These are phyloP conservation scores for Podila epigama DNA, from an alignment of 192 early-diverging fungal genomes.

Conservation along the genomic window DNA sequence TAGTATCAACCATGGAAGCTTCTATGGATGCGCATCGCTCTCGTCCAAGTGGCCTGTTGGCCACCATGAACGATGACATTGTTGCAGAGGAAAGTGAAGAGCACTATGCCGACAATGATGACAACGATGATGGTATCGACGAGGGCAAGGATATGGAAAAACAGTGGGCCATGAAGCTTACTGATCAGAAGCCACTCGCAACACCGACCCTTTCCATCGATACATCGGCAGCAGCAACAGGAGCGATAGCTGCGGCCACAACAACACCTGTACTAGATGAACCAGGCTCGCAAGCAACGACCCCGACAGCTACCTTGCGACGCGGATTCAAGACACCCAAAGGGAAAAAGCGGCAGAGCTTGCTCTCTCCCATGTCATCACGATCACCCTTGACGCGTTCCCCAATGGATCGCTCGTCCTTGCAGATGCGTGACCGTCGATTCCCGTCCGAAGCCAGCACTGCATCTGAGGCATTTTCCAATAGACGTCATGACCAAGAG, in stretches of 20 bases:
- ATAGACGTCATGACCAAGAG: constrained; percentile 29
- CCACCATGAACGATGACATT: not conserved
- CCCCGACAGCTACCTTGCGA: not conserved
- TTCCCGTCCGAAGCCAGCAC: constrained; percentile 33
- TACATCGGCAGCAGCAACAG: not conserved
- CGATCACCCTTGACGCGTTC: constrained; percentile 28
- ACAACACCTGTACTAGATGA: too few species aligned
- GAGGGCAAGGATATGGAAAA: constrained; percentile 2
- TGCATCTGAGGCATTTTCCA: constrained; percentile 34
- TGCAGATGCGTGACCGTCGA: constrained; percentile 10
- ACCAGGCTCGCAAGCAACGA: not conserved
- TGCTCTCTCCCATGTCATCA: constrained; percentile 16
- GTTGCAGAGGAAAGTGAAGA: not conserved
- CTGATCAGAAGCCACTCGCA: too few species aligned
- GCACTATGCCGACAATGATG: too few species aligned
- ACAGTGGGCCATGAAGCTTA: too few species aligned
- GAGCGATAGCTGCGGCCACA: not conserved
- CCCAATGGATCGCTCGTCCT: constrained; percentile 19
- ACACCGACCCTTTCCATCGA: not conserved
- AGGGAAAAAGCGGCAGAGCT: constrained; percentile 23
- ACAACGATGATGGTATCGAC: too few species aligned
- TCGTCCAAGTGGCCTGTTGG: not conserved
- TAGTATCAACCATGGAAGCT: constrained; percentile 1
- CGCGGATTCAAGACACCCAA: constrained; percentile 3
- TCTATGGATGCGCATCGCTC: not conserved